Evolutionary conservation across 2,329 filamentous ascomycete species (phyloP), one percentile per base, ranked within the genome.

Genomic region (Ceratocystiopsis minuta): DNA sequence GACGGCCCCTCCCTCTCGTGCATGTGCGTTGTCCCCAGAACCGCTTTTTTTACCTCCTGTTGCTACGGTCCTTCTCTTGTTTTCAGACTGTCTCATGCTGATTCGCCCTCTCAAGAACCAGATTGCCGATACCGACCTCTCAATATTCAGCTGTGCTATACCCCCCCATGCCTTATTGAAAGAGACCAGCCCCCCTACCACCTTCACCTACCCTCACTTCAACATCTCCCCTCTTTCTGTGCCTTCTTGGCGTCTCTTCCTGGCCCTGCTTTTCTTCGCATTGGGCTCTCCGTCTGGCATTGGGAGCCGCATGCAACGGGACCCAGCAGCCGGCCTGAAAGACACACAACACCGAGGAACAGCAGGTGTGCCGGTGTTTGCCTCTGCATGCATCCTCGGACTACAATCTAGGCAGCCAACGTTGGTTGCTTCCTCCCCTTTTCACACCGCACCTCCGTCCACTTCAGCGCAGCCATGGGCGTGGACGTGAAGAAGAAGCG

Each of bases 401-500:
- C 24, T 28, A 10, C 24, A 10, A 28, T 28, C 24, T 28, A 28
- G 24, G 24, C 9, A 28, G 24, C 24, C 24, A 28, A 28, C 7
- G 24, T 28, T 10, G 24, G 24, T 10, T 28, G 24, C 32, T 24
- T 32, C 28, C 37, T 39, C 28, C 34, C 15, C 9, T n/a, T 28
- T 15, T 38, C 37, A 12, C 10, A 17, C 16, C 13, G n/a, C 12
- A 28, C 24, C 24, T 28, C 24, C 24, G 24, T 28, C 24, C 24
- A 28, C 24, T 2, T 10, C 24, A 28, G 24, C 24, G 24, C 24
- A 28, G 24, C 49, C 41, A 52, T 52, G 50, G 50, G 50, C 44
- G 60, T 64, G 58, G 68, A 72, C 51, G 63, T 61, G 46, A 71
- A 65, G 55, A 71, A 63, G 55, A 51, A 46, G 36, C 46, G 46